Conservation (phyloP, 1,284 basidiomycete genomes). For the Wolfiporia cocos region DNA sequence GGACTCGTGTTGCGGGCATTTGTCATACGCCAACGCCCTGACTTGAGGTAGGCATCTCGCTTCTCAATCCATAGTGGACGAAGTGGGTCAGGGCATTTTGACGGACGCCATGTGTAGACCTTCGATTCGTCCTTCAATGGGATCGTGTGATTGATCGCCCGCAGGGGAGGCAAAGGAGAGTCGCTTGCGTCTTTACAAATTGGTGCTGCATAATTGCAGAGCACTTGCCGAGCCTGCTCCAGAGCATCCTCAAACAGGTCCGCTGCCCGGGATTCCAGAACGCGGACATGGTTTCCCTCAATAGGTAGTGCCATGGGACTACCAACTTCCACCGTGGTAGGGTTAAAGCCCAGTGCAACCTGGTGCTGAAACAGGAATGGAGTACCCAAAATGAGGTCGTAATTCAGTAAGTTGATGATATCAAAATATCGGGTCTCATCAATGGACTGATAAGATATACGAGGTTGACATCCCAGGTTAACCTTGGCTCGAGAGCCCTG, state of each 20-base stretch:
- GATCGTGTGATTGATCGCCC: constrained; percentile 33
- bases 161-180: constrained; percentile 25
- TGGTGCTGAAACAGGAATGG: constrained; percentile 23
- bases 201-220: constrained; percentile 16
- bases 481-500: constrained; percentile 28
- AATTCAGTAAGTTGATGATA: constrained; percentile 21
- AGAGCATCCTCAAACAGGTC: constrained; percentile 14
- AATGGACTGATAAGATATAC: constrained; percentile 26
- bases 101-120: constrained; percentile 25
- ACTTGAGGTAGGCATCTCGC: constrained; percentile 19
- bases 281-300: constrained; percentile 12
- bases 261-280: constrained; percentile 10
- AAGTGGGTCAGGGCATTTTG: constrained; percentile 25
- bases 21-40: constrained; percentile 23
- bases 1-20: constrained; percentile 27
- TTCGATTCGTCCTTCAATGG: constrained; percentile 29
- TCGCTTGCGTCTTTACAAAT: constrained; percentile 23
- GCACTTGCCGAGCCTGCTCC: constrained; percentile 8
- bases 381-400: constrained; percentile 25
- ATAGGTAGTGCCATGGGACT: constrained; percentile 10
- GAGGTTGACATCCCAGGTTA: constrained; percentile 15
- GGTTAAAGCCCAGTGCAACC: constrained; percentile 19
- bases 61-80: constrained; percentile 21
- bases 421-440: constrained; percentile 22
- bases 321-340: constrained; percentile 13